Evolutionary conservation across 2,329 filamentous ascomycete genomes (phyloP), one percentile per base, ranked within the genome.

Genomic region (Volutella citrinella): DNA sequence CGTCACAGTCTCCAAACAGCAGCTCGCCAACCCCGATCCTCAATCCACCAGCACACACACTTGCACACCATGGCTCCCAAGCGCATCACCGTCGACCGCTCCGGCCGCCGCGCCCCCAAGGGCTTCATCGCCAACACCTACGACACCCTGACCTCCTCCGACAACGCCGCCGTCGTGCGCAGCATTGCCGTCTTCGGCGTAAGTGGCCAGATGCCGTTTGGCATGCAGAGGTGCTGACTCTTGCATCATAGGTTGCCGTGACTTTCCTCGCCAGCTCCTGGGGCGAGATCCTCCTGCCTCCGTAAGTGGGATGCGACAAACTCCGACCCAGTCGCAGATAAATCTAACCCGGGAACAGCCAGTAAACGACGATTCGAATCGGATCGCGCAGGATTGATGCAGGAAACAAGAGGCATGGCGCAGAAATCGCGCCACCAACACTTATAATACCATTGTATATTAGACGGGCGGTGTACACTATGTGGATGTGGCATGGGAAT

Each of bases 151-250:
- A 84, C 79, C 35, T 74, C 76, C 18, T 62, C 81, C 20, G 82
- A 87, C 56, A 86, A 87, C 62, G 72, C 78, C 30, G 74, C 79
- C 36, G 74, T 85, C 36, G 81, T 86, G 40, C 74, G 78, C 51
- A 84, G 81, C 56, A 65, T 86, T 48, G 69, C 76, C 45, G 60
- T 84, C 51, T 86, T 86, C 55, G 80, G 80, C 36, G 81, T 86
- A 71, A 57, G 80, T 68, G 8, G 12, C 12, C 12, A 8, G 8
- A 22, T 22, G 8, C 8, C 12, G 8, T 22, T 22, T 12, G 8
- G 20, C 20, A 22, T 8, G 20, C 12, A 9, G 8, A 22, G 12
- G 20, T 8, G 16, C 41, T 52, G 21, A 49, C 11, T 1, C 10
- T n/a, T 4, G 5, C 17, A 20, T 3, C 14, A 38, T 38, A 84